These are phyloP conservation scores for Saprolegnia diclina DNA, from an alignment of 352 stramenopile species.

Conservation along the genomic window DNA sequence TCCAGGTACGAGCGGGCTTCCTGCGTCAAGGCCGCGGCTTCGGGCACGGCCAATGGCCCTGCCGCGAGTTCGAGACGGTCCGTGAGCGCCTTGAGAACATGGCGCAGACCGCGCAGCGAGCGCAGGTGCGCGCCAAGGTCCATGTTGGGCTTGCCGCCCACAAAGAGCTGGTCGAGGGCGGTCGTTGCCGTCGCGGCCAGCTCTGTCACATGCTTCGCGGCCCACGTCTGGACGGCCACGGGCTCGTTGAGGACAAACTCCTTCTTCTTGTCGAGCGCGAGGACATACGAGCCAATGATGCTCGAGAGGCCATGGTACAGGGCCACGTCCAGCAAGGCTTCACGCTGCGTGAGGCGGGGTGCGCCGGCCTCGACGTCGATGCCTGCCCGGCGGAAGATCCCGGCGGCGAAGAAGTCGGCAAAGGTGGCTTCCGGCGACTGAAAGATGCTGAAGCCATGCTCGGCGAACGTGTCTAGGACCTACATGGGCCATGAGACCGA, in stretches of 20 bases:
- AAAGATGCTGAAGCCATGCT: slow-evolving; percentile 17
- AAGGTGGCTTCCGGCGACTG: slow-evolving; percentile 10
- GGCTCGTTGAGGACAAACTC: slow-evolving; percentile 19
- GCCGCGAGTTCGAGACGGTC: slow-evolving; percentile 1
- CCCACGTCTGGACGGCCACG: slow-evolving; percentile 21
- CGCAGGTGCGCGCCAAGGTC: not conserved
- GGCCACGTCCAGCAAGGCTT: slow-evolving; percentile 15
- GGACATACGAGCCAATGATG: slow-evolving; percentile 12
- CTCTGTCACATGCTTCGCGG: not conserved
- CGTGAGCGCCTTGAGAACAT: slow-evolving; percentile 4
- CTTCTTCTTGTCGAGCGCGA: slow-evolving; percentile 11
- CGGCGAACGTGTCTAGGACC: slow-evolving; percentile 17
- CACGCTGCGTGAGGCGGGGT: slow-evolving; percentile 1
- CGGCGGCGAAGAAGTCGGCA: slow-evolving; percentile 11
- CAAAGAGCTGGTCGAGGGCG: not conserved
- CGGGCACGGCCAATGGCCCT: not conserved
- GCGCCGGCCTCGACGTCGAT: slow-evolving; percentile 9
- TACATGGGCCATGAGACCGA: slow-evolving; percentile 7
- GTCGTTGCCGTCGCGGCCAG: not conserved
- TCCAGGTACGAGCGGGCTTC: not conserved
- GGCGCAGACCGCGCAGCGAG: not conserved
- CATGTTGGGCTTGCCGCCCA: not conserved
- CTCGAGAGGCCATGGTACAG: slow-evolving; percentile 18
- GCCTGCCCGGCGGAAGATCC: slow-evolving; percentile 17
- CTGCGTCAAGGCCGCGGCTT: not conserved